Percentiles rank a stretch among this genome's conserved stretches.
These are phyloP conservation scores for Nakazawaea ishiwadae DNA, from an alignment of 805 yeast species.

Conservation along the genomic window DNA sequence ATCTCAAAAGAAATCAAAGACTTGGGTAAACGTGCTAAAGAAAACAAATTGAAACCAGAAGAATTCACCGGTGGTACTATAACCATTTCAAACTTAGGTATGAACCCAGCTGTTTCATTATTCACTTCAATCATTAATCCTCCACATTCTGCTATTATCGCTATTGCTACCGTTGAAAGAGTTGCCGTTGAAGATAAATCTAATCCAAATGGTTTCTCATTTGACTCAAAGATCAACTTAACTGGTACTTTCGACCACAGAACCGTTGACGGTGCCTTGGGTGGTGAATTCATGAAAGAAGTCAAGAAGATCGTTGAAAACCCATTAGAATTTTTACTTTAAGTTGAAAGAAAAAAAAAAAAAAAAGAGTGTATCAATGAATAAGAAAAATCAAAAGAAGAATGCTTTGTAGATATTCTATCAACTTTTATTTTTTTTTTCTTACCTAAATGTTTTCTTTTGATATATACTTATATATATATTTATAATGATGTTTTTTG, in stretches of 20 bases:
- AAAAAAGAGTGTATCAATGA: not conserved
- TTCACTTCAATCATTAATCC: conserved; percentile 98
- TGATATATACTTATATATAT: no score
- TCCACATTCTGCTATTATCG: conserved; percentile 92
- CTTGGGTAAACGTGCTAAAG: conserved; percentile 94
- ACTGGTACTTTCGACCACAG: conserved; percentile 99
- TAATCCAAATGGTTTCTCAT: conserved; percentile 86
- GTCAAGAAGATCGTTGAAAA: conserved; percentile 89
- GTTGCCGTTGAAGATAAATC: conserved; percentile 90
- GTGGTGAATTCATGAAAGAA: conserved; percentile 94
- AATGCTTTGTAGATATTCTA: no score
- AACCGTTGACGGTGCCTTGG: conserved; percentile 93
- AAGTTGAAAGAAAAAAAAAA: conserved; percentile 16
- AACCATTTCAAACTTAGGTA: conserved; percentile 97
- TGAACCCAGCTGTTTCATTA: conserved; percentile 89
- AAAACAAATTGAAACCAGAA: conserved; percentile 87
- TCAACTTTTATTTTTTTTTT: no score
- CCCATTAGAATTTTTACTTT: conserved; percentile 90
- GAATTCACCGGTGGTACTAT: conserved; percentile 99
- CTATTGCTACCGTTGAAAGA: conserved; percentile 90
- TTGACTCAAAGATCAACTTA: conserved; percentile 85
- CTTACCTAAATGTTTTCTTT: no score
- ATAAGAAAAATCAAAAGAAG: not conserved
- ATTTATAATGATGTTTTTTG: no score
- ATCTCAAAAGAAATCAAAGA: conserved; percentile 87